These are phyloP conservation scores for Berberis vulgaris DNA, from an alignment of 164 flowering plant genomes.

Conservation along the genomic window DNA sequence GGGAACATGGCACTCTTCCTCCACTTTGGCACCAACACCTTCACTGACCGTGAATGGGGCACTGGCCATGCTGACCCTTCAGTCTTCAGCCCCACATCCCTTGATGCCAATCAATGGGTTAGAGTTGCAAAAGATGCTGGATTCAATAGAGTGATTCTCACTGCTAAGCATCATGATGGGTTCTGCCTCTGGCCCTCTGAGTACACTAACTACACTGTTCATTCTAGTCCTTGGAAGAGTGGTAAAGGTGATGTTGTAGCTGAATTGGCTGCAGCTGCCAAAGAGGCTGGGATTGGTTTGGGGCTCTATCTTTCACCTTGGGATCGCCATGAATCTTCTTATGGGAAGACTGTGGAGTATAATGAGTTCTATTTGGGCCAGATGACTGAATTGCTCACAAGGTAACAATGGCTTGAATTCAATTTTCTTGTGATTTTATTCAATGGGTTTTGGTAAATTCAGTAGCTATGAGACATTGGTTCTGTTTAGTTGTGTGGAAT, in stretches of 20 bases:
- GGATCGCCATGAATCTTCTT: slow-evolving; percentile 82
- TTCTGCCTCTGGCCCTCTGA: slow-evolving; percentile 92
- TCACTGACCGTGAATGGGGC: slow-evolving; percentile 92
- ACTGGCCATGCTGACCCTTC: slow-evolving; percentile 65
- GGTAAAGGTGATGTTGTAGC: slow-evolving; percentile 76
- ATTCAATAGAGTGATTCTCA: slow-evolving; percentile 61
- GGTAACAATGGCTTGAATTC: slow-evolving; percentile 31
- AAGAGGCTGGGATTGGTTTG: slow-evolving; percentile 44
- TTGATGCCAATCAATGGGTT: slow-evolving; percentile 82
- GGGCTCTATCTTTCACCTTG: slow-evolving; percentile 94
- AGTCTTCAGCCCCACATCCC: slow-evolving; percentile 51
- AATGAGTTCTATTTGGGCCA: slow-evolving; percentile 85
- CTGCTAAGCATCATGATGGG: slow-evolving; percentile 95
- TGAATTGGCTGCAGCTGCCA: slow-evolving; percentile 64
- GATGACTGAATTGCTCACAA: slow-evolving; percentile 86
- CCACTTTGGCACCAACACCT: slow-evolving; percentile 97
- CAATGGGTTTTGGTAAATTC: not conserved
- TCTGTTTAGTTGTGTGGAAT: too few species aligned
- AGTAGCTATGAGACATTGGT: too few species aligned
- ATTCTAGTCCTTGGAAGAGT: slow-evolving; percentile 55
- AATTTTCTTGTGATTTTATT: not conserved
- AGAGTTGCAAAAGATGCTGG: slow-evolving; percentile 57
- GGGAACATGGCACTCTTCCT: slow-evolving; percentile 69
- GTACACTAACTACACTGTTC: slow-evolving; percentile 76
- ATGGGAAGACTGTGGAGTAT: slow-evolving; percentile 74